A percentile compares a stretch with the other conserved stretches of the same genome.
These are phyloP conservation scores for Eucalyptus cladocalyx DNA, from an alignment of 345 rosid genomes.

Conservation along the genomic window DNA sequence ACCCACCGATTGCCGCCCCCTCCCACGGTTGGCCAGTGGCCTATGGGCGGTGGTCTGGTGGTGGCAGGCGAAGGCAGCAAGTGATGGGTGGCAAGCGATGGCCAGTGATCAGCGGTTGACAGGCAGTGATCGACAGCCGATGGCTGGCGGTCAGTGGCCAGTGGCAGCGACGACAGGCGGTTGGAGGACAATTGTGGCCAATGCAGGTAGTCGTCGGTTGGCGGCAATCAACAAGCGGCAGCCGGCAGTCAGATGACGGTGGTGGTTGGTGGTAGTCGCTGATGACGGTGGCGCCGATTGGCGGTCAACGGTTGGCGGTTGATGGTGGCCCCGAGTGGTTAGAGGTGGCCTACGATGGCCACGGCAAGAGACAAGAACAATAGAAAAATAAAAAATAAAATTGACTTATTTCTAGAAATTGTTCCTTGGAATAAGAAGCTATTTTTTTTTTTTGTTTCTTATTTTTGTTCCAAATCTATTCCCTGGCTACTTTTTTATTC, in stretches of 20 bases:
- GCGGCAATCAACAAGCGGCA: rapidly evolving
- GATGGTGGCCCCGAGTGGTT: no score
- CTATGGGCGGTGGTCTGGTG: rapidly evolving
- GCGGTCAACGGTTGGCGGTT: rapidly evolving
- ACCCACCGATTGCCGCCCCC: rapidly evolving
- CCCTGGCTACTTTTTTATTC: rapidly evolving
- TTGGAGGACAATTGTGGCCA: rapidly evolving
- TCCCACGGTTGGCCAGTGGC: no score
- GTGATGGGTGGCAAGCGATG: no score
- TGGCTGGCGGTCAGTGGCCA: rapidly evolving
- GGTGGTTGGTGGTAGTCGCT: rapidly evolving
- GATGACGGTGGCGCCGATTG: rapidly evolving
- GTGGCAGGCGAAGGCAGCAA: no score
- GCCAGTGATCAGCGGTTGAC: rapidly evolving
- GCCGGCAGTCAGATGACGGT: rapidly evolving
- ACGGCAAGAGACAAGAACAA: no score
- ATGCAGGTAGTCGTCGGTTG: rapidly evolving
- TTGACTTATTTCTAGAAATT: no score
- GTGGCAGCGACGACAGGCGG: no score
- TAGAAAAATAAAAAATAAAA: no score
- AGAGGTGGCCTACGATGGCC: no score
- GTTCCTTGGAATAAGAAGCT: no score
- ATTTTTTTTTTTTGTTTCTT: no score
- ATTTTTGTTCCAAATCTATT: no score
- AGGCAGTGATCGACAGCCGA: rapidly evolving